Evolutionary conservation across 1,139 yeast species (phyloP).

Genomic region (Taphrina deformans): DNA sequence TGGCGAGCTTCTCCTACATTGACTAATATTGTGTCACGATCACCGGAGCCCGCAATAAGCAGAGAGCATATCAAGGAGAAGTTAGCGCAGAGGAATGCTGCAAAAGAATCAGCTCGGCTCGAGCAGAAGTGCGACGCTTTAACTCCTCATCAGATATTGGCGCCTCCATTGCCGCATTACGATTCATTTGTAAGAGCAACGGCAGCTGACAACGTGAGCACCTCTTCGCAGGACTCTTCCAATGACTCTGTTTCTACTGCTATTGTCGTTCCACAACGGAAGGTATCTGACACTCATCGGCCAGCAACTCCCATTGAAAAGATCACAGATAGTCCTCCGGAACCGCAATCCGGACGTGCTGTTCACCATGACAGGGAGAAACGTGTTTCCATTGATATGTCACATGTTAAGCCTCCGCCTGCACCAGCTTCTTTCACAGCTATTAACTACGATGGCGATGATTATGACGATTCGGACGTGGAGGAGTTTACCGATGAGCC

Average conservation of each 20-base stretch:
- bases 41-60: conserved; percentile 30
- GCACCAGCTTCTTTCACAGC: conserved; percentile 6
- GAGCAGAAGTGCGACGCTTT: neutral
- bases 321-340: neutral
- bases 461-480: conserved; percentile 21
- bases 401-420: neutral
- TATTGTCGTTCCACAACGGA: conserved; percentile 5
- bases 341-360: conserved; percentile 14
- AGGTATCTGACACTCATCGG: conserved; percentile 16
- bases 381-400: neutral
- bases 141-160: conserved; percentile 2
- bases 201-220: neutral
- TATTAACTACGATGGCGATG: conserved; percentile 30
- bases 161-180: conserved; percentile 23
- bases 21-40: neutral
- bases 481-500: conserved; percentile 9
- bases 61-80: conserved; percentile 14
- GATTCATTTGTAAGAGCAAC: neutral
- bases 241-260: neutral
- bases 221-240: neutral
- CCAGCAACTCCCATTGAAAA: conserved; percentile 10
- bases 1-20: neutral
- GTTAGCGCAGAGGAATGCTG: conserved; percentile 25
- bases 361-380: conserved; percentile 14
- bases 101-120: neutral